Base-by-base conservation (phyloP, 2,329 filamentous ascomycete genomes). In the Aspergillus sp. region DNA sequence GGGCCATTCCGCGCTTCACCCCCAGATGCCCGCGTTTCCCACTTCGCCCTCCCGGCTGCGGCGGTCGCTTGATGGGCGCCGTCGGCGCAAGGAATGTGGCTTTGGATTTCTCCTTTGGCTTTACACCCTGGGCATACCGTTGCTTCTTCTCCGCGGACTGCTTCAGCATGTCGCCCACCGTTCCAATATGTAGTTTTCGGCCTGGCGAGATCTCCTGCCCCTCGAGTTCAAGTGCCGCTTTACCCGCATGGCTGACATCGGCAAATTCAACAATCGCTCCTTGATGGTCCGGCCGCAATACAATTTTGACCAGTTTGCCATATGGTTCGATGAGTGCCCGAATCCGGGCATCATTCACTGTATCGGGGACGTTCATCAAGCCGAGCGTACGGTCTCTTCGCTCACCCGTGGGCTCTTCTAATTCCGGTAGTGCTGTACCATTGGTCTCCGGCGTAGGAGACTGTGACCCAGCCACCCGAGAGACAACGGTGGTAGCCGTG, bases 361-460 rank as follows among this genome's bases (percentile, higher is more conserved):
- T 98, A 69, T 98, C 95, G 0, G 95, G 91, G 1, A 99, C 80
- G 61, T 93, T 89, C 75, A 97, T 85, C 27, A 99, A 79, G 9
- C 88, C 89, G 50, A 98, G 82, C 1, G 90, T 95, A 52, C 91
- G 87, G 50, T 87, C 84, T 30, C 80, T 81, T 7, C 77, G 73
- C 1, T 81, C 79, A 22, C 69, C 63, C 57, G 77, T 73, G 0
- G 70, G 54, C 68, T 77, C 80, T 30, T 72, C 66, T 48, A 76
- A 68, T 34, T 81, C 73, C 17, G 65, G 54, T 5, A 62, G 53
- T 8, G 61, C 51, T 5, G 55, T 61, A 15, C 73, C 70, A 53
- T 77, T 69, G 20, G 66, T 66, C 53, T 75, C 68, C 22, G 72
- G 67, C 19, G 75, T 70, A 2, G 73, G 73, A 24, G 75, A 73